These are phyloP conservation scores for Neurospora terricola DNA, from an alignment of 495 filamentous ascomycete genomes.

Conservation along the genomic window DNA sequence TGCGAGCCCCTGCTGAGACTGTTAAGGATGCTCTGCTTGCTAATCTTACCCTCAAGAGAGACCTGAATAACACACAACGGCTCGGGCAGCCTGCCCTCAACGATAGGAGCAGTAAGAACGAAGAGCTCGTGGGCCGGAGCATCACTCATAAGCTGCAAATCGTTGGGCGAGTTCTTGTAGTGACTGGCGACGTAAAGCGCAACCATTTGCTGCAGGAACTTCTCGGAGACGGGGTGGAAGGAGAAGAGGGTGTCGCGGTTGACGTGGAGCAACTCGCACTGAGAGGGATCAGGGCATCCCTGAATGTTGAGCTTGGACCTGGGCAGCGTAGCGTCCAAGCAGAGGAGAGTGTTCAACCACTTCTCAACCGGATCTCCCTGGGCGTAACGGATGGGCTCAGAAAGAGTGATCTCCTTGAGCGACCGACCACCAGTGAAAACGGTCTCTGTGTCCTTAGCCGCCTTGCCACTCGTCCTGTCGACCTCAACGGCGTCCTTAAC, in stretches of 20 bases:
- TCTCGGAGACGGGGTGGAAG: slow-evolving; percentile 94
- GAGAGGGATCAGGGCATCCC: slow-evolving; percentile 79
- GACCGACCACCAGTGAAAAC: slow-evolving; percentile 58
- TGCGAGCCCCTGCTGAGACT: slow-evolving; percentile 80
- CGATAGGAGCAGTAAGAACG: slow-evolving; percentile 81
- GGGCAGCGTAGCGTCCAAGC: slow-evolving; percentile 82
- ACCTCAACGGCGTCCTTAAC: slow-evolving; percentile 54
- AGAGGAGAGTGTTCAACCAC: slow-evolving; percentile 93
- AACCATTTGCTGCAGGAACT: slow-evolving; percentile 96
- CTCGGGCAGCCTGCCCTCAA: slow-evolving; percentile 77
- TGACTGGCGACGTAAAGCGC: slow-evolving; percentile 95
- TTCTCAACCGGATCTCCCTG: slow-evolving; percentile 86
- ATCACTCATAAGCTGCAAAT: slow-evolving; percentile 95
- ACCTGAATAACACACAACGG: slow-evolving; percentile 93
- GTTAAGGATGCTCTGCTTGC: slow-evolving; percentile 81
- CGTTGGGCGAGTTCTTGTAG: slow-evolving; percentile 98
- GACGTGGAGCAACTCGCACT: slow-evolving; percentile 85
- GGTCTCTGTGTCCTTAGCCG: slow-evolving; percentile 51
- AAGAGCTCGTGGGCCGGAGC: slow-evolving; percentile 95
- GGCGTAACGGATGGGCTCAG: slow-evolving; percentile 90
- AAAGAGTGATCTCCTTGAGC: slow-evolving; percentile 84
- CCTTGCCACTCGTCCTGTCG: slow-evolving; percentile 61
- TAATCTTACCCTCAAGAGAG: slow-evolving; percentile 89
- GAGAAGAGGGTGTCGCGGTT: slow-evolving; percentile 97
- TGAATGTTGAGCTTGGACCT: slow-evolving; percentile 62